A percentile compares a stretch with the other conserved stretches of the same genome.
These are phyloP conservation scores for Fragaria vesca DNA, from an alignment of 306 rosid genomes.

Conservation along the genomic window DNA sequence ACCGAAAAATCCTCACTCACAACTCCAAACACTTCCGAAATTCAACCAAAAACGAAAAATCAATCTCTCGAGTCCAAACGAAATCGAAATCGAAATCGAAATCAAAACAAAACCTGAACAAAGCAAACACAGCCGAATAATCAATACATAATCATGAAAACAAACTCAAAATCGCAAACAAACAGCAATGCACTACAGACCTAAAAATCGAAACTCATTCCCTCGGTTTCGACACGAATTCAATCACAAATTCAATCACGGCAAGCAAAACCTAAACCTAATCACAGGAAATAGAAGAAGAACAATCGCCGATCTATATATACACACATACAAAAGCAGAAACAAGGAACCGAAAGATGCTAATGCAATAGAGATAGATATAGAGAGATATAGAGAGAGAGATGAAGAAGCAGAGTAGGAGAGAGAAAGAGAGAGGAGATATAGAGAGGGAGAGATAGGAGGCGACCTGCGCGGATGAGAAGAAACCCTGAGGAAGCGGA, in stretches of 20 bases:
- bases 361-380: constrained; percentile 4
- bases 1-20: constrained; percentile 23
- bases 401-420: neutral
- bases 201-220: neutral
- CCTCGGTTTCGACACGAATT: neutral
- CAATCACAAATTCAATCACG: neutral
- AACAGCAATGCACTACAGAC: constrained; percentile 22
- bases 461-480: constrained; percentile 11
- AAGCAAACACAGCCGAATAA: neutral
- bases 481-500: constrained; percentile 26
- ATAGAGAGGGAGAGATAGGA: neutral
- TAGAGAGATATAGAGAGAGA: neutral
- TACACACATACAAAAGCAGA: neutral
- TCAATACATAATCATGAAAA: neutral
- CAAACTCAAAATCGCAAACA: neutral
- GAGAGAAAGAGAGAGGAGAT: neutral
- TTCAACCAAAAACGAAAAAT: neutral
- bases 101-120: neutral
- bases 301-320: constrained; percentile 13
- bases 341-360: neutral
- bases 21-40: neutral
- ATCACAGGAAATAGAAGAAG: neutral
- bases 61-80: neutral
- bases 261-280: neutral
- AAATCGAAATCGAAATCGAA: constrained; percentile 1